A percentile compares a stretch with the other conserved stretches of the same genome.
These are phyloP conservation scores for Coelastrella sp. DNA, from an alignment of 139 green algal genomes.

Conservation along the genomic window DNA sequence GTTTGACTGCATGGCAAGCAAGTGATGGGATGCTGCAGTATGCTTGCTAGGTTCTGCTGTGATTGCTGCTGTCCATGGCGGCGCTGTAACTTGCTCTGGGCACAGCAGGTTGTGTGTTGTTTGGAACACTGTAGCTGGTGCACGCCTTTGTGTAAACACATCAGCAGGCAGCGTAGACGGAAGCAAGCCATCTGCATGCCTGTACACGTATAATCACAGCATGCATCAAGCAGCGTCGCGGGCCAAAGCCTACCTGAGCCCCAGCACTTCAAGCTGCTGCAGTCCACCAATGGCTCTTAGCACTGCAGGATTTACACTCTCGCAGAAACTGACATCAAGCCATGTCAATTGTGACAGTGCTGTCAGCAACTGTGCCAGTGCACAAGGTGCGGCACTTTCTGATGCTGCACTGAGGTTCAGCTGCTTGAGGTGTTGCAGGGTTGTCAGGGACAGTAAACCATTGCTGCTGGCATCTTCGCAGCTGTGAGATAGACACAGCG, in stretches of 20 bases:
- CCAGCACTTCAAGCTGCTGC: neutral
- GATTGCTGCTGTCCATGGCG: too few species aligned
- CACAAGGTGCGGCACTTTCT: neutral
- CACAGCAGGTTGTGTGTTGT: too few species aligned
- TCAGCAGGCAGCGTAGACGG: too few species aligned
- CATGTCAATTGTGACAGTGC: neutral
- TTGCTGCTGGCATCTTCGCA: conserved; percentile 15
- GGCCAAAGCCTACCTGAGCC: neutral
- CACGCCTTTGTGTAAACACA: too few species aligned
- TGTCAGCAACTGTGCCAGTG: conserved; percentile 1
- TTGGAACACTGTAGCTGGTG: too few species aligned
- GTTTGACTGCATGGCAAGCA: neutral
- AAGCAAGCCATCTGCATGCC: too few species aligned
- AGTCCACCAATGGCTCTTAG: conserved; percentile 12
- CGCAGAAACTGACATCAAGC: conserved; percentile 9
- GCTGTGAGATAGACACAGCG: conserved; percentile 6
- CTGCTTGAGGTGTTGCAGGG: neutral
- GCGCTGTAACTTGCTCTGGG: too few species aligned
- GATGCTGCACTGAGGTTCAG: conserved; percentile 8
- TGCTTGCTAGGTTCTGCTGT: too few species aligned
- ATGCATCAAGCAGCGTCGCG: too few species aligned
- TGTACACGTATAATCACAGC: too few species aligned
- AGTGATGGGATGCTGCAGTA: neutral
- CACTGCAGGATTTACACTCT: neutral
- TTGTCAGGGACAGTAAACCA: neutral